phyloP scores from a whole-genome alignment of 148 eudicot genomes.

The Hydrangea macrophylla region DNA sequence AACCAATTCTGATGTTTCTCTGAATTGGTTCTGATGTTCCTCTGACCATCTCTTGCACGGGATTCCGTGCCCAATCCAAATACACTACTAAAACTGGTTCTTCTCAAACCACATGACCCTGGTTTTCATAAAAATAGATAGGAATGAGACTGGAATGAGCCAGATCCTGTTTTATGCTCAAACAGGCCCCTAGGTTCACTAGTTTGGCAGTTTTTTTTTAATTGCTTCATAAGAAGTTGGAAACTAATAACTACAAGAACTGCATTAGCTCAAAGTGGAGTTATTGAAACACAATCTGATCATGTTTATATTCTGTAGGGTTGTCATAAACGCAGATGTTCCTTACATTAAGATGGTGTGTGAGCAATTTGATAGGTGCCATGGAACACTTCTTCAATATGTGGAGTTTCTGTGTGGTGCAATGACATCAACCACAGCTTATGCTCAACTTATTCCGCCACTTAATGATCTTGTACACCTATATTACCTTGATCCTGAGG shows the following conservation, averaged over 20 bases:
- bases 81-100: too few relatives aligned
- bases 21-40: too few relatives aligned
- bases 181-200: too few relatives aligned
- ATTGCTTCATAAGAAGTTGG: constrained; percentile 3
- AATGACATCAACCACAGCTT: constrained; percentile 58
- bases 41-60: too few relatives aligned
- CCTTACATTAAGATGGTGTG: constrained; percentile 94
- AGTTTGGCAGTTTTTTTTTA: not conserved
- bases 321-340: constrained; percentile 74
- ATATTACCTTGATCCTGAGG: constrained; percentile 99
- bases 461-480: constrained; percentile 76
- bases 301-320: constrained; percentile 50
- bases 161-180: too few relatives aligned
- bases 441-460: constrained; percentile 78
- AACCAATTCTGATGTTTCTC: too few relatives aligned
- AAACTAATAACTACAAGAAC: not conserved
- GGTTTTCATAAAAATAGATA: too few relatives aligned
- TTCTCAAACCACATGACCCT: too few relatives aligned
- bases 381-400: constrained; percentile 95
- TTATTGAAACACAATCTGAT: not conserved
- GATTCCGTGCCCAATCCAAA: too few relatives aligned
- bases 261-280: not conserved
- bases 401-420: constrained; percentile 90
- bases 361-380: constrained; percentile 97
- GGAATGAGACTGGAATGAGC: too few relatives aligned